phyloP scores from a whole-genome alignment of 805 yeast genomes.

The Saturnispora sanitii region DNA sequence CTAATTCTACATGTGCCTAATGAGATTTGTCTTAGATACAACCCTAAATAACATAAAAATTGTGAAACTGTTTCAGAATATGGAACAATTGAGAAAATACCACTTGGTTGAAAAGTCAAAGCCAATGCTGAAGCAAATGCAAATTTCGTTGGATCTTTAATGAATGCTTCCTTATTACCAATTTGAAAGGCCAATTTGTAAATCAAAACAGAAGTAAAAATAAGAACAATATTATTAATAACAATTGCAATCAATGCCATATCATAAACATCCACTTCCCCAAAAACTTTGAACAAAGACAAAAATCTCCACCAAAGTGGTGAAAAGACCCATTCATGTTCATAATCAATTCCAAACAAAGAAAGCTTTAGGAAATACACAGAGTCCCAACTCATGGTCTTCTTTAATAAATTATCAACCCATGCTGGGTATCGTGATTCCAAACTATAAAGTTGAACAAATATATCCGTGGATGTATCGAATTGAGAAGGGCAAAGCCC shows the following conservation, averaged over 20 bases:
- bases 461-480: constrained; percentile 37
- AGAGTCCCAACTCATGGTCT: constrained; percentile 73
- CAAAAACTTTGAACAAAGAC: constrained; percentile 7
- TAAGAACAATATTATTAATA: constrained; percentile 45
- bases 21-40: constrained; percentile 38
- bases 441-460: constrained; percentile 21
- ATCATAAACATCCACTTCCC: constrained; percentile 28
- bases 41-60: constrained; percentile 45
- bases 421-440: constrained; percentile 5
- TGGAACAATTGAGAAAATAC: constrained; percentile 62
- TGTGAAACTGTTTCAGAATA: constrained; percentile 74
- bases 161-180: constrained; percentile 10
- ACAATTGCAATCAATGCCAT: constrained; percentile 39
- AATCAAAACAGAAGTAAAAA: constrained; percentile 37
- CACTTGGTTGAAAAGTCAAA: constrained; percentile 64
- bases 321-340: constrained; percentile 87
- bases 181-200: constrained; percentile 35
- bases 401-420: constrained; percentile 30
- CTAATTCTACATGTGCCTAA: constrained; percentile 8
- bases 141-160: constrained; percentile 1
- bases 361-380: constrained; percentile 64
- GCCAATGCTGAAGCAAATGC: constrained; percentile 25
- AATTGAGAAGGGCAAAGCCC: constrained; percentile 35
- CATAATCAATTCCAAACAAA: constrained; percentile 44
- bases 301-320: constrained; percentile 58